A percentile compares a stretch with the other conserved stretches of the same genome.
These are phyloP conservation scores for Neospora caninum DNA, from an alignment of 169 alveolate genomes.

Conservation along the genomic window DNA sequence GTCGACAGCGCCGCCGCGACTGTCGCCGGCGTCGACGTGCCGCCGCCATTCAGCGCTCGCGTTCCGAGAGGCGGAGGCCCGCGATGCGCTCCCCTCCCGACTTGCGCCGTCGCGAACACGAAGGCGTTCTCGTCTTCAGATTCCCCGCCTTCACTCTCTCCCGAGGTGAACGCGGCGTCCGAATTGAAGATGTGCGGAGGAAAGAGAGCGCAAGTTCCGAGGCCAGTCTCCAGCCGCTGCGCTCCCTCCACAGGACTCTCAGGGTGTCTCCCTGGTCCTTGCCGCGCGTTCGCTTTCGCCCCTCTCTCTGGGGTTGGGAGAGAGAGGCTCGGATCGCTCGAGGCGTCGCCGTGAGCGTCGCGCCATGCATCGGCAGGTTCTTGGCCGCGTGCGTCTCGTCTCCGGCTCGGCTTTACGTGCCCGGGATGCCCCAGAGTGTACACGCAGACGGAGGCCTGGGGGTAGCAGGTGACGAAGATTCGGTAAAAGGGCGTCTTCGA, in stretches of 20 bases:
- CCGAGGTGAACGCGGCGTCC: not conserved
- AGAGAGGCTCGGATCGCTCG: too few species aligned
- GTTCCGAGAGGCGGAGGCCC: not conserved
- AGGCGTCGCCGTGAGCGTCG: too few species aligned
- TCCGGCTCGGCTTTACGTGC: not conserved
- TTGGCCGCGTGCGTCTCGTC: not conserved
- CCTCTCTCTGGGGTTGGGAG: too few species aligned
- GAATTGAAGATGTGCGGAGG: not conserved
- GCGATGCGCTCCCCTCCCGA: not conserved
- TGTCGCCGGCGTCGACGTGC: not conserved
- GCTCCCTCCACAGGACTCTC: not conserved
- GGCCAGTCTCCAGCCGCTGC: not conserved
- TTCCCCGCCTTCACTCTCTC: not conserved
- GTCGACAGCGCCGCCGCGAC: not conserved
- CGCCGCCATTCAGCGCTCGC: not conserved
- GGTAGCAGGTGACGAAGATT: conserved; percentile 35
- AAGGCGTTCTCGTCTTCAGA: not conserved
- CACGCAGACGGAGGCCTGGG: conserved; percentile 17
- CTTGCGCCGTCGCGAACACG: not conserved
- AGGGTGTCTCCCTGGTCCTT: not conserved
- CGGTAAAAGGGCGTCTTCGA: not conserved
- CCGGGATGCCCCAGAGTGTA: not conserved
- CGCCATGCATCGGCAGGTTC: too few species aligned
- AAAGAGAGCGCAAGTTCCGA: not conserved
- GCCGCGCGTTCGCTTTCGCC: not conserved